Evolutionary conservation across 768 basidiomycete species (phyloP), one percentile per base, ranked within the genome.

Genomic region (Trametes cingulata): DNA sequence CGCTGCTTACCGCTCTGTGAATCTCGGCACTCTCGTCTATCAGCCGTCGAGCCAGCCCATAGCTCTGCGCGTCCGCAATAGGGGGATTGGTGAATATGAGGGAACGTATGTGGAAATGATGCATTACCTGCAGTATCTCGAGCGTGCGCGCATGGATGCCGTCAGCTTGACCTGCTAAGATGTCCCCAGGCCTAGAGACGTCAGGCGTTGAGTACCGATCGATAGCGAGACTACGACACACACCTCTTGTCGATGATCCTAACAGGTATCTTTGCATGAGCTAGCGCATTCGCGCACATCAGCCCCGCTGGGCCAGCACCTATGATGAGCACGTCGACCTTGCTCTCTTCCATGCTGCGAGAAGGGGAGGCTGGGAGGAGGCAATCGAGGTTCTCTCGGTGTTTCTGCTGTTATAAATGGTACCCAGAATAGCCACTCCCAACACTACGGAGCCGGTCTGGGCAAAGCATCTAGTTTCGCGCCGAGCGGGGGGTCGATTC

Each of bases 211-310:
- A 76, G 74, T 6, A 37, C 17, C 22, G 22, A 36, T 17, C 19
- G 9, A 41, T 3, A n/a, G n/a, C n/a, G n/a, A n/a, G n/a, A n/a
- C n/a, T n/a, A n/a, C n/a, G n/a, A n/a, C n/a, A 41, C 56, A 58
- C 58, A 85, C 88, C 78, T 85, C 69, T 85, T 74, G 67, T 89
- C 87, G 37, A 89, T 68, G 29, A 89, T 81, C 8, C 81, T 77
- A 17, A 86, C 82, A 35, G 80, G 78, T 25, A 87, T 72, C 0
- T 85, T 85, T 8, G 83, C 82, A 39, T 69, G 78, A 10, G 78
- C 80, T 27, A 89, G 77, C 5, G 80, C 85, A 68, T 87, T 85
- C 25, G 82, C 83, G 58, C 85, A 87, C 87, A 91, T 89, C 3
- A 90, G 69, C 3, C 89, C 83, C 1, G 79, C 75, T 3, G 80